Conservation (phyloP, 192 early-diverging fungal species). For the Umbelopsis sp. region DNA sequence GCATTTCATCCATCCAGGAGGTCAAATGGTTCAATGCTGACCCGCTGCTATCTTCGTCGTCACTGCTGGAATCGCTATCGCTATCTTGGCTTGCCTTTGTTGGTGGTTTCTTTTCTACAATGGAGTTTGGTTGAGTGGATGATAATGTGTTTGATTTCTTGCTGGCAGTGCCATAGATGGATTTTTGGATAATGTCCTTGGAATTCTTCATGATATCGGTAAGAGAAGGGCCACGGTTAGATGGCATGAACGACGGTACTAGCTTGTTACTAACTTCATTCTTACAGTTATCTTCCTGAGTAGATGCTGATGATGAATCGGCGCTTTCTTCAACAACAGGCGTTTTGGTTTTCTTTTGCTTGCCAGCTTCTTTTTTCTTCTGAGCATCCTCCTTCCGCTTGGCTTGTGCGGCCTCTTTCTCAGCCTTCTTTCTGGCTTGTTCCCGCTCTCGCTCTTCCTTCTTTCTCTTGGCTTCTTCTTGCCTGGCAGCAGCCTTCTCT, state of each 20-base stretch:
- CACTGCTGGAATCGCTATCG: neutral
- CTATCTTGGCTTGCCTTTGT: neutral
- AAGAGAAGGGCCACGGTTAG: neutral
- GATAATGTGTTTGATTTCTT: neutral
- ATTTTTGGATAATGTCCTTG: neutral
- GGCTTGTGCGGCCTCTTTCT: no score
- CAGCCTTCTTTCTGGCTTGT: no score
- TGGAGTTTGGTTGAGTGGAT: neutral
- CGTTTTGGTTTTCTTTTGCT: neutral
- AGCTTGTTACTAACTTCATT: slow-evolving; percentile 5
- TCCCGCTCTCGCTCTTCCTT: no score
- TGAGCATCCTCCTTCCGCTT: no score
- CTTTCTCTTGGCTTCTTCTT: no score
- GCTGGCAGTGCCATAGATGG: neutral
- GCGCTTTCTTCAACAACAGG: neutral
- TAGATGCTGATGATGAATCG: neutral
- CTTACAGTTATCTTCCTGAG: neutral
- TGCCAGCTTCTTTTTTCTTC: no score
- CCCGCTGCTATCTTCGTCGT: neutral
- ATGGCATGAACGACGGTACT: slow-evolving; percentile 2
- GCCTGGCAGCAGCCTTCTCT: no score
- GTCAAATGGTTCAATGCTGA: neutral
- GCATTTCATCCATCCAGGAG: neutral
- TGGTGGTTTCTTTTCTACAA: neutral
- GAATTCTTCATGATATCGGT: neutral